Evolutionary conservation across 1,139 yeast species (phyloP).

Genomic region (Arxiozyma slooffiae): DNA sequence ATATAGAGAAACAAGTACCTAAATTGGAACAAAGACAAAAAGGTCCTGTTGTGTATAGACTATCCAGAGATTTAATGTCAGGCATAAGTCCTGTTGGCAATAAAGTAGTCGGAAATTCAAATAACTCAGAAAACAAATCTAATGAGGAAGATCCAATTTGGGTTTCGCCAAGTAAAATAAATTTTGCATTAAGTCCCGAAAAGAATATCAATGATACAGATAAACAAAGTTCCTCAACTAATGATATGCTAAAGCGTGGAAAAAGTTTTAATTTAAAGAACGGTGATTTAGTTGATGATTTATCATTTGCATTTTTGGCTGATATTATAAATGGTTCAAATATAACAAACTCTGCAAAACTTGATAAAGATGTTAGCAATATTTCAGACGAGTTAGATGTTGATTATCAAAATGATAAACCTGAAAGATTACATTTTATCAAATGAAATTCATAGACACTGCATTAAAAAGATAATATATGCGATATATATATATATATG

Average conservation of each 20-base stretch:
- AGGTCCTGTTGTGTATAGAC: conserved; percentile 8
- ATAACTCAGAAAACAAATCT: not conserved
- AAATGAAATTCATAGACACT: not conserved
- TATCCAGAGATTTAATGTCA: conserved; percentile 7
- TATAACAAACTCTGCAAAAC: not conserved
- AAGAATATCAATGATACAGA: not conserved
- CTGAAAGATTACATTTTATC: conserved; percentile 8
- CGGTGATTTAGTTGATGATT: conserved; percentile 12
- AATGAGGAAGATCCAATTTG: conserved; percentile 27
- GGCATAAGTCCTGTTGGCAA: not conserved
- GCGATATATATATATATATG: not conserved
- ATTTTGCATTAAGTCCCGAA: conserved; percentile 11
- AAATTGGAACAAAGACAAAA: conserved; percentile 1
- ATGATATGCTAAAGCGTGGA: not conserved
- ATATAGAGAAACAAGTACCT: not conserved
- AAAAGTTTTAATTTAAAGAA: not conserved
- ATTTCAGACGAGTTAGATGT: not conserved
- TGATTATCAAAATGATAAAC: conserved; percentile 5
- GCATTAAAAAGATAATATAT: not conserved
- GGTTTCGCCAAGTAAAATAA: conserved; percentile 30
- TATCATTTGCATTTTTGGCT: conserved; percentile 26
- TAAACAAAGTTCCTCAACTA: not conserved
- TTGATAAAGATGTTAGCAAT: not conserved
- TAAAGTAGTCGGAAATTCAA: not conserved
- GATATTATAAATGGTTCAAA: conserved; percentile 11